Conservation (phyloP, 371 early-diverging fungal genomes). For the Syncephalastrum sp. region DNA sequence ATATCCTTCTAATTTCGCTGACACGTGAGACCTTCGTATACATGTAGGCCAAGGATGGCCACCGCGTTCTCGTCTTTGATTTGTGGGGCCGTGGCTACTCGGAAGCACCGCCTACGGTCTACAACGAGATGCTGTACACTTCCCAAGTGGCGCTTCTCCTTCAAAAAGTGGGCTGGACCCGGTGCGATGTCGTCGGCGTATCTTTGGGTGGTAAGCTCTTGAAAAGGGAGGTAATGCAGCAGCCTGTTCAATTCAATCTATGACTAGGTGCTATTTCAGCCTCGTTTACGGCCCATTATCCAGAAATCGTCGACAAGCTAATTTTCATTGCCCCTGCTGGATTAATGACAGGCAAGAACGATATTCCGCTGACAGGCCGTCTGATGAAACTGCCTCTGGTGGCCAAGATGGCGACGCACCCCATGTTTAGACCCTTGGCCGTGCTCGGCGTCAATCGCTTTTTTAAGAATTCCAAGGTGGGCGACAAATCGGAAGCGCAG, state of each 20-base stretch:
- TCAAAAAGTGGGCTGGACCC: slow-evolving; percentile 56
- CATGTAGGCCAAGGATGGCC: slow-evolving; percentile 42
- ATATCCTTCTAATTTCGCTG: neutral
- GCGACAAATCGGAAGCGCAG: slow-evolving; percentile 10
- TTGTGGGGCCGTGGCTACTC: slow-evolving; percentile 58
- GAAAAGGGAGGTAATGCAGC: too few species aligned
- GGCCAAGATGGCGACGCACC: slow-evolving; percentile 7
- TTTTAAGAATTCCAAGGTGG: slow-evolving; percentile 7
- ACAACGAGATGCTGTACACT: slow-evolving; percentile 47
- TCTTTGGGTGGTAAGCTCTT: slow-evolving; percentile 46
- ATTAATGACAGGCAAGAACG: slow-evolving; percentile 26
- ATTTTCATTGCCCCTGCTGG: slow-evolving; percentile 59
- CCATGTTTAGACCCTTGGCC: slow-evolving; percentile 15
- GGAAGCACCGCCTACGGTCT: slow-evolving; percentile 43
- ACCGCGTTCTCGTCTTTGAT: slow-evolving; percentile 52
- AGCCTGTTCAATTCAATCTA: neutral
- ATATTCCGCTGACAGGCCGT: slow-evolving; percentile 30
- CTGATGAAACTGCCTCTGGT: slow-evolving; percentile 20
- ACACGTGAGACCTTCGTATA: slow-evolving; percentile 8
- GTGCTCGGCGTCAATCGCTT: slow-evolving; percentile 12
- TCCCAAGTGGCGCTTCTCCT: slow-evolving; percentile 48
- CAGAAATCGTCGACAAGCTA: slow-evolving; percentile 48
- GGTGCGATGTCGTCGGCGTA: slow-evolving; percentile 43
- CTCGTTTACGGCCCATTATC: slow-evolving; percentile 50
- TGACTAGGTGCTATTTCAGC: slow-evolving; percentile 46